phyloP scores from a whole-genome alignment of 164 flowering plant species.

The Warburgia ugandensis region DNA sequence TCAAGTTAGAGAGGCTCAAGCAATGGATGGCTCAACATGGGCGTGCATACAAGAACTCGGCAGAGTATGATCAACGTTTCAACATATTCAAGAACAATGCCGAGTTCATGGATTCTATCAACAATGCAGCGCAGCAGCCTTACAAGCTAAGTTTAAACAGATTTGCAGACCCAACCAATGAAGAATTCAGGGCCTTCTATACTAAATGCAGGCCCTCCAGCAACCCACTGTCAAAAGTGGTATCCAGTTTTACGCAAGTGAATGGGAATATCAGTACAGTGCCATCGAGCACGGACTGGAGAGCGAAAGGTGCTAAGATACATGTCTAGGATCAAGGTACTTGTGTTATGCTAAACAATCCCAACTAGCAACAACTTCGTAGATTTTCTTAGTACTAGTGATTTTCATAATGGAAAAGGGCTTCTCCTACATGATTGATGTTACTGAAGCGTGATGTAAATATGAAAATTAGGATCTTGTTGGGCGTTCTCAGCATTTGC shows the following conservation, averaged over 20 bases:
- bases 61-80: conserved; percentile 36
- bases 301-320: conserved; percentile 20
- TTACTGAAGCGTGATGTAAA: too few relatives aligned
- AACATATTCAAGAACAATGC: conserved; percentile 50
- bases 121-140: conserved; percentile 27
- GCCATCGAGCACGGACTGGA: conserved; percentile 16
- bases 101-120: conserved; percentile 39
- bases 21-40: conserved; percentile 34
- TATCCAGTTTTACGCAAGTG: too few relatives aligned
- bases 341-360: conserved; percentile 16
- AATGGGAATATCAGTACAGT: conserved; percentile 12
- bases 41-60: conserved; percentile 15
- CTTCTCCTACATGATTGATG: too few relatives aligned
- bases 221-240: neutral
- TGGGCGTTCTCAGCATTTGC: conserved; percentile 18
- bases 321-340: conserved; percentile 19
- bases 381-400: too few relatives aligned
- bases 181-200: conserved; percentile 9
- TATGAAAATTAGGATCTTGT: conserved; percentile 9
- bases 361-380: too few relatives aligned
- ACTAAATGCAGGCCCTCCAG: conserved; percentile 1
- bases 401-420: too few relatives aligned
- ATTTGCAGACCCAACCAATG: conserved; percentile 25
- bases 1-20: conserved; percentile 32
- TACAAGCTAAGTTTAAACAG: conserved; percentile 35